Evolutionary conservation across 805 yeast species (phyloP).

Genomic region (Debaryomyces castellii): DNA sequence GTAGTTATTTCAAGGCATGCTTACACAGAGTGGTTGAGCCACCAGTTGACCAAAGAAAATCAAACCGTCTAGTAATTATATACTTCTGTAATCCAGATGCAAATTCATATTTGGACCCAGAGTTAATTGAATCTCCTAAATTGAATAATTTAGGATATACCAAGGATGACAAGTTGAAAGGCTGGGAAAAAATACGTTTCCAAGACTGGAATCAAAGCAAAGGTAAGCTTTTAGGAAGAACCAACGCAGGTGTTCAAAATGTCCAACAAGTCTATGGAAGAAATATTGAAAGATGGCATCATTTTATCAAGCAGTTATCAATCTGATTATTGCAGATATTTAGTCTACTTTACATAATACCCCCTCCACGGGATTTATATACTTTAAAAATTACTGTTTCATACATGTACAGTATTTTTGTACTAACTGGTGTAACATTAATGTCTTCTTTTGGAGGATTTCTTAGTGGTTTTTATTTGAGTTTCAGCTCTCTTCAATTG

Average conservation of each 20-base stretch:
- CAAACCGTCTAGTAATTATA: conserved; percentile 39
- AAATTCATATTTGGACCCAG: conserved; percentile 41
- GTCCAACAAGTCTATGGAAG: conserved; percentile 16
- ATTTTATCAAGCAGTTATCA: conserved; percentile 3
- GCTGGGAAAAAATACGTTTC: conserved; percentile 38
- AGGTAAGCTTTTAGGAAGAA: conserved; percentile 18
- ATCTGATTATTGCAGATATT: background rate
- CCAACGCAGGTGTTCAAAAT: conserved; percentile 18
- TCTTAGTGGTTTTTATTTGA: conserved; percentile 18
- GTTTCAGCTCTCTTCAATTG: conserved; percentile 63
- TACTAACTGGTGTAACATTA: background rate
- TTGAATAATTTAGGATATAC: conserved; percentile 30
- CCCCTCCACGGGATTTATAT: too few relatives aligned
- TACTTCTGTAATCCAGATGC: conserved; percentile 43
- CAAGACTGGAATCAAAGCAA: conserved; percentile 36
- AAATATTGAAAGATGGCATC: conserved; percentile 23
- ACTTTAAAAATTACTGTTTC: too few relatives aligned
- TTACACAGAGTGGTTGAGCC: conserved; percentile 50
- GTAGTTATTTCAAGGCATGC: conserved; percentile 47
- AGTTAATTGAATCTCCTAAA: conserved; percentile 36
- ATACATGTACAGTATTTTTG: too few relatives aligned
- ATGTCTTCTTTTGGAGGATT: background rate
- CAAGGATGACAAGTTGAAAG: conserved; percentile 22
- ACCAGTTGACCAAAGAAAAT: conserved; percentile 38
- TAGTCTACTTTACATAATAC: too few relatives aligned